A percentile compares a stretch with the other conserved stretches of the same genome.
phyloP scores from a whole-genome alignment of 768 basidiomycete species.

The Tubosaeta sp. region DNA sequence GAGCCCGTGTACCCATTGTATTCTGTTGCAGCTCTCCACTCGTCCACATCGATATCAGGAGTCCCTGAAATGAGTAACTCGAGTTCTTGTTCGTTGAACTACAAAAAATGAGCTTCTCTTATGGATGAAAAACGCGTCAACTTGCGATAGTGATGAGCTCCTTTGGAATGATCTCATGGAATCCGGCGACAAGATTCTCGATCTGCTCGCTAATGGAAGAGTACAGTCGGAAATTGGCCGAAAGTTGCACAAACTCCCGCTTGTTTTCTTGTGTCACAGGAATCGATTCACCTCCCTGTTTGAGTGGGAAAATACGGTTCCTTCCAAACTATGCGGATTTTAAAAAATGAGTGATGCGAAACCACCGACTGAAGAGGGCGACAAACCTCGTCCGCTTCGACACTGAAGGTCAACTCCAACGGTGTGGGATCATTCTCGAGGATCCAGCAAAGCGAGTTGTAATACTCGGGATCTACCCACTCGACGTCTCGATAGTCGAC shows the following conservation, averaged over 20 bases:
- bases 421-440: slow-evolving; percentile 89
- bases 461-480: slow-evolving; percentile 98
- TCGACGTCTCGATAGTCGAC: slow-evolving; percentile 97
- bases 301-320: slow-evolving; percentile 82
- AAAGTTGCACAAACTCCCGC: slow-evolving; percentile 91
- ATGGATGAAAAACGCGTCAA: slow-evolving; percentile 5
- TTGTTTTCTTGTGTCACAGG: slow-evolving; percentile 96
- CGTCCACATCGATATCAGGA: slow-evolving; percentile 98
- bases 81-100: slow-evolving; percentile 95
- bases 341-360: not conserved
- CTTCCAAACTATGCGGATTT: slow-evolving; percentile 70
- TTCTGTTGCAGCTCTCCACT: slow-evolving; percentile 91
- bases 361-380: not conserved
- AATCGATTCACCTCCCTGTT: slow-evolving; percentile 76
- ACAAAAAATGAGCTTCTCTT: slow-evolving; percentile 2
- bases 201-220: slow-evolving; percentile 96
- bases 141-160: slow-evolving; percentile 89
- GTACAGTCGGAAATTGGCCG: slow-evolving; percentile 90
- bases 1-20: slow-evolving; percentile 84
- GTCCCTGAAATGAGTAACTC: slow-evolving; percentile 94
- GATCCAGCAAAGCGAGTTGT: slow-evolving; percentile 98
- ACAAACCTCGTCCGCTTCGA: slow-evolving; percentile 86
- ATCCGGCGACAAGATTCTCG: slow-evolving; percentile 81
- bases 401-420: slow-evolving; percentile 88
- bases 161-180: slow-evolving; percentile 98